These are phyloP conservation scores for Zygotorulaspora sp. DNA, from an alignment of 805 yeast genomes.

Conservation along the genomic window DNA sequence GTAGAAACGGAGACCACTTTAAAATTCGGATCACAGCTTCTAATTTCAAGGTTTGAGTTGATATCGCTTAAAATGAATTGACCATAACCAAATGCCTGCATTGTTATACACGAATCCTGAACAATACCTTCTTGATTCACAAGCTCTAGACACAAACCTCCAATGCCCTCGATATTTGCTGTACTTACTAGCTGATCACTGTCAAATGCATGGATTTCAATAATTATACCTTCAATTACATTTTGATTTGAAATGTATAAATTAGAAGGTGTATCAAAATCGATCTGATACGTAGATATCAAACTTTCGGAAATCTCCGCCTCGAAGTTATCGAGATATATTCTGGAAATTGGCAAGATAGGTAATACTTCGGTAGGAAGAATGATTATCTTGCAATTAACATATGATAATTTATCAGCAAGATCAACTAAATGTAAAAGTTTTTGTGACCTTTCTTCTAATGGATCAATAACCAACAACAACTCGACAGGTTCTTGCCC, in stretches of 20 bases:
- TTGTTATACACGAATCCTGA: slow-evolving; percentile 56
- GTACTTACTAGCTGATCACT: slow-evolving; percentile 25
- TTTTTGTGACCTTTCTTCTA: slow-evolving; percentile 63
- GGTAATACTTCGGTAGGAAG: slow-evolving; percentile 49
- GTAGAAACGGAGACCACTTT: slow-evolving; percentile 22
- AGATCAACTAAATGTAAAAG: slow-evolving; percentile 46
- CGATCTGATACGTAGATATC: slow-evolving; percentile 25
- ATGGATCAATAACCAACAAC: slow-evolving; percentile 64
- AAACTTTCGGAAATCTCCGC: slow-evolving; percentile 27
- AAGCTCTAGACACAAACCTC: slow-evolving; percentile 53
- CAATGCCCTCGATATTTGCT: slow-evolving; percentile 30
- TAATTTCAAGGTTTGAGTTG: slow-evolving; percentile 12
- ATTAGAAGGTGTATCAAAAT: slow-evolving; percentile 22
- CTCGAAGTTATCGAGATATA: slow-evolving; percentile 42
- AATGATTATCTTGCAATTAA: slow-evolving; percentile 50
- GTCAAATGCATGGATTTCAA: slow-evolving; percentile 69
- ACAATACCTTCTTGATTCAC: slow-evolving; percentile 22
- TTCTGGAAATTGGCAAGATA: slow-evolving; percentile 50
- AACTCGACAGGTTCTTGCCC: slow-evolving; percentile 46
- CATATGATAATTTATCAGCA: slow-evolving; percentile 43
- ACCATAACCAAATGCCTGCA: slow-evolving; percentile 80
- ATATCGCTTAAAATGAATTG: slow-evolving; percentile 44
- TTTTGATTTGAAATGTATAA: slow-evolving; percentile 35
- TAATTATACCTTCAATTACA: slow-evolving; percentile 48
- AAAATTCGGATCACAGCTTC: slow-evolving; percentile 22